Evolutionary conservation across 495 filamentous ascomycete species (phyloP), one percentile per base, ranked within the genome.

Genomic region (Penicillium daleae): DNA sequence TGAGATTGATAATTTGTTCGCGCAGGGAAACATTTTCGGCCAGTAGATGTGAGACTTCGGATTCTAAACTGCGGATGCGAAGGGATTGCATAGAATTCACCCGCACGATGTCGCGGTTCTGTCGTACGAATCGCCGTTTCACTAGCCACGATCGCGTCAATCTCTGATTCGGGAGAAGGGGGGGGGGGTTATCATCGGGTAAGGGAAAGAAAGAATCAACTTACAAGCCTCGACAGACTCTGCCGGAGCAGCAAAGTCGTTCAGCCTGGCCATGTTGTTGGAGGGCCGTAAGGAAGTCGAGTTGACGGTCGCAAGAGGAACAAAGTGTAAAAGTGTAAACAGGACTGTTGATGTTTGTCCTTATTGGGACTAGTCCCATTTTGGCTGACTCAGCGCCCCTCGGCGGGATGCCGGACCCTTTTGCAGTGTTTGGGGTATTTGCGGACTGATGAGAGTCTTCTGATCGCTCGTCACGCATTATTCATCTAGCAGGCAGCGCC

Each of bases 81-180:
- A 94, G 81, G 19, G 92, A 93, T 74, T 97, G 96, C 62, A 87
- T 88, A 3, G 96, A 96, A 78, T 99, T 98, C 63, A 87, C 86
- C 70, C 90, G 82, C 50, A 93, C 93, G 61, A 99, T 92, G 67
- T 97, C 95, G 60, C 92, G 88, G 74, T 99, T 99, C 73, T 99
- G 95, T 42, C 94, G 86, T 51, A 97, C 79, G 71, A 95, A 96
- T 70, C 90, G 86, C 65, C 91, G 82, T 71, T 92, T 93, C 39
- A 97, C 92, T 96, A 71, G 56, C 65, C 49, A 63, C 54, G 55
- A 53, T 37, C 37, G 56, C 24, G 56, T 63, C 57, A 74, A 29
- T 35, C 13, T 27, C 32, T 24, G 33, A 29, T 52, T 17, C 64
- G 19, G 55, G 3, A 17, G 32, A 21, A 21, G n/a, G 24, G 31